A percentile compares a stretch with the other conserved stretches of the same genome.
phyloP scores from a whole-genome alignment of 306 rosid species.

The Corylus heterophylla region DNA sequence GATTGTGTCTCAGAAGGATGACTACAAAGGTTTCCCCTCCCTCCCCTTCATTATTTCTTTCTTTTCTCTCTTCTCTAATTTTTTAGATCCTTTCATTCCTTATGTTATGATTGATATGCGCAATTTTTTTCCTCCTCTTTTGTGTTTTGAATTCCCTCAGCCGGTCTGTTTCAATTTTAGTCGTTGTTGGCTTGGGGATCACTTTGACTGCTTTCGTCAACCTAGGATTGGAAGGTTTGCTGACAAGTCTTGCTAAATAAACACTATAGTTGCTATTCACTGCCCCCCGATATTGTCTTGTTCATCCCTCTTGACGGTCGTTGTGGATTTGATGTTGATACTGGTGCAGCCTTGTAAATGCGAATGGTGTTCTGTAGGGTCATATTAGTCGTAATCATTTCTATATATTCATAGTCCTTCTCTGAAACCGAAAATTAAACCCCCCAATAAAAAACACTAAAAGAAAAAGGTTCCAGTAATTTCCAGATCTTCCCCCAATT shows the following conservation, averaged over 20 bases:
- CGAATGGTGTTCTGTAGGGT: not conserved
- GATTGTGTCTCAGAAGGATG: slow-evolving; percentile 74
- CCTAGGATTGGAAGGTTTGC: not conserved
- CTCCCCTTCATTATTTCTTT: not conserved
- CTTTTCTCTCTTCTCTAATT: not conserved
- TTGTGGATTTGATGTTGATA: no score
- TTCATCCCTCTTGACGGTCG: no score
- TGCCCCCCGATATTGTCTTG: not conserved
- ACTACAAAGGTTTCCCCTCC: slow-evolving; percentile 51
- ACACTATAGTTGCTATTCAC: not conserved
- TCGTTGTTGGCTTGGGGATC: not conserved
- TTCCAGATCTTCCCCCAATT: not conserved
- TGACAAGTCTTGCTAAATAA: not conserved
- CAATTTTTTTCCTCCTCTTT: not conserved
- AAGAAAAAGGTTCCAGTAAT: not conserved
- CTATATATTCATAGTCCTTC: not conserved
- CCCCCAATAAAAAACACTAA: not conserved
- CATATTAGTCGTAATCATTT: not conserved
- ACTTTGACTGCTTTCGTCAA: not conserved
- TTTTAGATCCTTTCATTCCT: not conserved
- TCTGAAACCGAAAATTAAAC: not conserved
- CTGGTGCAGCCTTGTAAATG: not conserved
- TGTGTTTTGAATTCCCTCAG: not conserved
- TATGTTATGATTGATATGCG: not conserved
- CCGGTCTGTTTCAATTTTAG: not conserved